These are phyloP conservation scores for Ascochyta lentis DNA, from an alignment of 2,329 filamentous ascomycete genomes.

Conservation along the genomic window DNA sequence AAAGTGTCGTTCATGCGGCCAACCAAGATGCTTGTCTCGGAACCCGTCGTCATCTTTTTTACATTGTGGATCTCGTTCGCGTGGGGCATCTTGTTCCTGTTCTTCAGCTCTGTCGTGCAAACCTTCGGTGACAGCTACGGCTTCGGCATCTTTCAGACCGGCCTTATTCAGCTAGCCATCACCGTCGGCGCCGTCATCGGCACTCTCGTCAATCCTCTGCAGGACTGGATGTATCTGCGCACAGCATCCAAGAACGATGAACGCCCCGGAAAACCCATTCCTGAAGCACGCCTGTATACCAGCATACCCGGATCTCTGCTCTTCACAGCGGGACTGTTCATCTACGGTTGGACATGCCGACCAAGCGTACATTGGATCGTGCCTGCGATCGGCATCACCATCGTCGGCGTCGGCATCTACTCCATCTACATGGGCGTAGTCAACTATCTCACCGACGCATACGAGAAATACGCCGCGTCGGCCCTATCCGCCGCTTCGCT, in stretches of 20 bases:
- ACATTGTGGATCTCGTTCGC: slow-evolving; percentile 55
- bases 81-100: slow-evolving; percentile 54
- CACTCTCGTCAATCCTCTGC: slow-evolving; percentile 50
- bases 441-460: slow-evolving; percentile 58
- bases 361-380: slow-evolving; percentile 45
- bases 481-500: slow-evolving; percentile 56
- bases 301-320: slow-evolving; percentile 52
- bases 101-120: slow-evolving; percentile 51
- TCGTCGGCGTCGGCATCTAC: slow-evolving; percentile 40
- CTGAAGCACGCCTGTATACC: slow-evolving; percentile 53
- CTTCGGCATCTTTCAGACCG: slow-evolving; percentile 44
- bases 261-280: slow-evolving; percentile 49
- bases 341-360: slow-evolving; percentile 41
- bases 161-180: slow-evolving; percentile 52
- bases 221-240: slow-evolving; percentile 41
- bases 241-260: slow-evolving; percentile 46
- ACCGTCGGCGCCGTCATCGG: slow-evolving; percentile 53
- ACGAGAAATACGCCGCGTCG: slow-evolving; percentile 57
- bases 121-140: slow-evolving; percentile 50
- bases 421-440: slow-evolving; percentile 56
- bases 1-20: slow-evolving; percentile 52
- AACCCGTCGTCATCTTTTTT: slow-evolving; percentile 53
- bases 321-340: slow-evolving; percentile 38
- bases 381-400: slow-evolving; percentile 32
- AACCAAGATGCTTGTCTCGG: slow-evolving; percentile 50